Conservation (phyloP, 345 rosid genomes). For the Cardamine resedifolia region DNA sequence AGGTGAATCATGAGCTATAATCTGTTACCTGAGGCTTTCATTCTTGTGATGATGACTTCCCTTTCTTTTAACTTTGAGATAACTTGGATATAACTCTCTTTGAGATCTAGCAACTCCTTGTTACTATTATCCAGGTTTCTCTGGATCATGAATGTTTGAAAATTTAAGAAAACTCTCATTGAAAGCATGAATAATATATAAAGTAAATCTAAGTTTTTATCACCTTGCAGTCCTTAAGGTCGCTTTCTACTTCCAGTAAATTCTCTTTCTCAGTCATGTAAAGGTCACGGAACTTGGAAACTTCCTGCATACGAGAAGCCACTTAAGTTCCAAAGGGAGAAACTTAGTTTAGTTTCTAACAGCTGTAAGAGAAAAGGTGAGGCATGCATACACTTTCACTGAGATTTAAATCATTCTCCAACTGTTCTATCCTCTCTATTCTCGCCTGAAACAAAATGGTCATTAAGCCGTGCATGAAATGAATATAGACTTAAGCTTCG, state of each 20-base stretch:
- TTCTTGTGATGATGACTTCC: conserved; percentile 60
- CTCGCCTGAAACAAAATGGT: conserved; percentile 49
- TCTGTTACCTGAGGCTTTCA: conserved; percentile 58
- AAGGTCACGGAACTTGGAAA: conserved; percentile 57
- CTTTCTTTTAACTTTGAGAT: conserved; percentile 53
- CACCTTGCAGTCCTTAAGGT: conserved; percentile 76
- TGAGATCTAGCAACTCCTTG: conserved; percentile 61
- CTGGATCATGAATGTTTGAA: conserved; percentile 43
- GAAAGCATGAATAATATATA: conserved; percentile 10
- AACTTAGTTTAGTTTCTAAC: conserved; percentile 3
- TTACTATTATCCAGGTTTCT: conserved; percentile 53
- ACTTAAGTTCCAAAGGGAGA: background rate
- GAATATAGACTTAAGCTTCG: background rate
- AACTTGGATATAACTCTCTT: conserved; percentile 49
- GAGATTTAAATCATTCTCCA: conserved; percentile 61
- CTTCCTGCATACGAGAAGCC: conserved; percentile 55
- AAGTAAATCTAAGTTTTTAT: background rate
- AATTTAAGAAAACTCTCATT: conserved; percentile 5
- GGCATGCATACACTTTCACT: conserved; percentile 55
- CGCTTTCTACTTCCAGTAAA: conserved; percentile 59
- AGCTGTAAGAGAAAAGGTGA: conserved; percentile 4
- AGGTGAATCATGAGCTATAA: conserved; percentile 9
- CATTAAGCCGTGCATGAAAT: background rate
- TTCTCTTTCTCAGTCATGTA: conserved; percentile 70
- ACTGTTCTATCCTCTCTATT: conserved; percentile 71